phyloP scores from a whole-genome alignment of 2,329 filamentous ascomycete genomes.

The Tolypocladium inflatum region DNA sequence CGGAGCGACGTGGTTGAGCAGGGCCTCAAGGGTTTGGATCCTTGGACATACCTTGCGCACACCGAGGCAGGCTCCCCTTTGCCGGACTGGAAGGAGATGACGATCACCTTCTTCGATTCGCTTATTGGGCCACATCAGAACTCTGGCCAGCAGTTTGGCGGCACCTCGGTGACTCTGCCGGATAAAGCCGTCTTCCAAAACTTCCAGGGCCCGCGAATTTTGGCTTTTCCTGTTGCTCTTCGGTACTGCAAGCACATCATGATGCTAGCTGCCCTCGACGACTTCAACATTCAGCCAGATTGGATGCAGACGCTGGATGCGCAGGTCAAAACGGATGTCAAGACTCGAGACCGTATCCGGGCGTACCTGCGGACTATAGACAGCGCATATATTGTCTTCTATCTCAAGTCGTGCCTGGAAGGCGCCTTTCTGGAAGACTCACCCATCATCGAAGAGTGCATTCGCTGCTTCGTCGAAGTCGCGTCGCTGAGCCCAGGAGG shows the following conservation, averaged over 20 bases:
- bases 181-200: constrained; percentile 28
- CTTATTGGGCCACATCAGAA: constrained; percentile 16
- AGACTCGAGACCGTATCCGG: constrained; percentile 50
- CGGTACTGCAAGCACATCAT: constrained; percentile 53
- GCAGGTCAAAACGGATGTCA: constrained; percentile 59
- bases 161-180: neutral
- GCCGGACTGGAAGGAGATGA: constrained; percentile 44
- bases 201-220: constrained; percentile 34
- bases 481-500: constrained; percentile 41
- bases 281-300: constrained; percentile 58
- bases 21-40: constrained; percentile 77
- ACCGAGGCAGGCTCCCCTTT: constrained; percentile 28
- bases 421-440: constrained; percentile 40
- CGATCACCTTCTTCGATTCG: constrained; percentile 36
- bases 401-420: constrained; percentile 47
- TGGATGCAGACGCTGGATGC: constrained; percentile 78
- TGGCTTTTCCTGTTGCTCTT: constrained; percentile 59
- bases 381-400: constrained; percentile 26
- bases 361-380: constrained; percentile 37
- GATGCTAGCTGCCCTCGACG: constrained; percentile 36
- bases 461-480: constrained; percentile 43
- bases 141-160: neutral
- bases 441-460: constrained; percentile 34
- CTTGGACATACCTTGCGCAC: constrained; percentile 41
- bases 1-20: constrained; percentile 82